Evolutionary conservation across 2,329 filamentous ascomycete species (phyloP).

Genomic region (Monosporascus sp.): DNA sequence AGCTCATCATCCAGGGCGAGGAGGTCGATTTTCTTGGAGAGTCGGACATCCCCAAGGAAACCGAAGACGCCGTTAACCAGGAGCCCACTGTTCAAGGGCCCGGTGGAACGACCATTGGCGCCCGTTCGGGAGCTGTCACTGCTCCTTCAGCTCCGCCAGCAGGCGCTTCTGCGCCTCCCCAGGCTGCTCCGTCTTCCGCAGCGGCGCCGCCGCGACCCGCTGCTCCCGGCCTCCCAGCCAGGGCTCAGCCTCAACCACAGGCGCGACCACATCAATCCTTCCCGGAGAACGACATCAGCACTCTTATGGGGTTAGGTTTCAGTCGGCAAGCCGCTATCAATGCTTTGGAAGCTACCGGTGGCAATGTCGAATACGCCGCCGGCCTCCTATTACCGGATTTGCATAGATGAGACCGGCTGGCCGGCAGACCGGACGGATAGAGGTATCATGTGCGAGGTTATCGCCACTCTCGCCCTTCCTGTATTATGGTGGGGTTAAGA

Average conservation of each 20-base stretch:
- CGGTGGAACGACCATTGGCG: slow-evolving; percentile 83
- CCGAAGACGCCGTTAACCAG: slow-evolving; percentile 65
- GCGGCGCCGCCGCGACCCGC: slow-evolving; percentile 20
- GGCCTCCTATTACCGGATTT: slow-evolving; percentile 51
- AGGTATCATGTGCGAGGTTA: too few species aligned
- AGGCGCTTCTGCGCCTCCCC: slow-evolving; percentile 24
- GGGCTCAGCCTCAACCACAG: slow-evolving; percentile 17
- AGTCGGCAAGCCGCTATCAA: slow-evolving; percentile 70
- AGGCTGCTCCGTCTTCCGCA: slow-evolving; percentile 17
- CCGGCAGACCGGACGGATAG: too few species aligned
- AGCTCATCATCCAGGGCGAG: slow-evolving; percentile 80
- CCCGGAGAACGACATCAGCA: slow-evolving; percentile 65
- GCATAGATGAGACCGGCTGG: background rate
- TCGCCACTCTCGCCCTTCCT: too few species aligned
- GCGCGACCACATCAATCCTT: slow-evolving; percentile 30
- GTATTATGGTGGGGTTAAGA: too few species aligned
- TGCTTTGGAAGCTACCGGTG: slow-evolving; percentile 75
- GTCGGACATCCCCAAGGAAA: slow-evolving; percentile 84
- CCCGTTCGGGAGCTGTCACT: slow-evolving; percentile 71
- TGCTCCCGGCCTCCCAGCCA: slow-evolving; percentile 20
- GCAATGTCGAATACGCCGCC: slow-evolving; percentile 86
- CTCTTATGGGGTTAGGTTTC: slow-evolving; percentile 74
- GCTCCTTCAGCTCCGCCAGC: slow-evolving; percentile 35
- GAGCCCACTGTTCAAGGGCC: slow-evolving; percentile 84
- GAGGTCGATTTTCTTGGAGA: slow-evolving; percentile 89